These are phyloP conservation scores for Cladosporium sp. DNA, from an alignment of 2,329 filamentous ascomycete genomes.

Conservation along the genomic window DNA sequence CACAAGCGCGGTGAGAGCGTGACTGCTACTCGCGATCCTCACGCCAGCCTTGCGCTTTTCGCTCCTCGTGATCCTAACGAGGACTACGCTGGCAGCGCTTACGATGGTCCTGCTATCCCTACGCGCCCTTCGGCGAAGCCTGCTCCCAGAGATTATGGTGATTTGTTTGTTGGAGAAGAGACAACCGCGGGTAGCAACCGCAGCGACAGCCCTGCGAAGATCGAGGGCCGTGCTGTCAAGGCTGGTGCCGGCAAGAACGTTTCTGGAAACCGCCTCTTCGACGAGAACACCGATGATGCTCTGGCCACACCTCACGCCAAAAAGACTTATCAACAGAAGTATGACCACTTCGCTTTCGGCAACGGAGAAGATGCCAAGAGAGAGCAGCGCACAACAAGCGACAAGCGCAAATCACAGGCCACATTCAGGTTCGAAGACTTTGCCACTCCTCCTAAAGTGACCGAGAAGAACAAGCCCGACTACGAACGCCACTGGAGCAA, in stretches of 20 bases:
- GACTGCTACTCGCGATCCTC: conserved; percentile 40
- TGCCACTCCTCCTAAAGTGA: conserved; percentile 71
- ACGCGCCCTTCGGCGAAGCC: conserved; percentile 68
- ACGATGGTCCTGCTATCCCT: conserved; percentile 51
- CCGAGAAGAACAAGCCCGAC: conserved; percentile 59
- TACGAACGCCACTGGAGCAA: conserved; percentile 73
- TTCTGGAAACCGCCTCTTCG: conserved; percentile 53
- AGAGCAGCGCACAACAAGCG: conserved; percentile 26
- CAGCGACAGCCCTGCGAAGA: conserved; percentile 32
- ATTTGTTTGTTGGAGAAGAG: conserved; percentile 60
- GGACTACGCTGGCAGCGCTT: conserved; percentile 37
- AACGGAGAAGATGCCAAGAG: conserved; percentile 50
- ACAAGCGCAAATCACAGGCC: conserved; percentile 52
- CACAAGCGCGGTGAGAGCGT: conserved; percentile 30
- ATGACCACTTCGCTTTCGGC: conserved; percentile 78
- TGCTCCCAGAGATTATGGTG: conserved; percentile 60
- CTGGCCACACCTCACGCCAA: conserved; percentile 38
- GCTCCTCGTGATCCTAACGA: conserved; percentile 62
- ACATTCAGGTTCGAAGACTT: conserved; percentile 92
- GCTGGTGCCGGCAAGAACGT: conserved; percentile 49
- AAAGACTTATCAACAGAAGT: conserved; percentile 73
- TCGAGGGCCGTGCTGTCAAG: conserved; percentile 40
- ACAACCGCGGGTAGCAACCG: conserved; percentile 28
- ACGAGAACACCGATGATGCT: conserved; percentile 48
- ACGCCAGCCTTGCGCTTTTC: conserved; percentile 72